Evolutionary conservation across 1,284 basidiomycete genomes (phyloP).

Genomic region (Cryptococcus deneoformans): DNA sequence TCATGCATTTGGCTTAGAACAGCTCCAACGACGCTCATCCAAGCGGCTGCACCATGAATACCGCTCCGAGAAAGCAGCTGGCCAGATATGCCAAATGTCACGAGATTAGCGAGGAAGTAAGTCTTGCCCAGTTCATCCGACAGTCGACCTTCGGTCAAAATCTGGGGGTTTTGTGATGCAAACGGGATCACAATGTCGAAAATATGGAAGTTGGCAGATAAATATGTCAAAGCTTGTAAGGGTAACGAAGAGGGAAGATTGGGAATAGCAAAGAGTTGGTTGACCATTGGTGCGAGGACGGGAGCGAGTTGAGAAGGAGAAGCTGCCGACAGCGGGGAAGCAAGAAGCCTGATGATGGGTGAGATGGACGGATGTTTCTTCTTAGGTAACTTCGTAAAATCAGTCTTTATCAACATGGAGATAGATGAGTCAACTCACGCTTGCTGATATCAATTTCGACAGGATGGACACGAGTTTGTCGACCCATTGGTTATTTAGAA

Average conservation of each 20-base stretch:
- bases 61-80: conserved; percentile 36
- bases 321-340: conserved; percentile 28
- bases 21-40: conserved; percentile 38
- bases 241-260: conserved; percentile 42
- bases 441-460: conserved; percentile 28
- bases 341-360: conserved; percentile 35
- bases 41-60: conserved; percentile 21
- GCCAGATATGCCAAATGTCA: conserved; percentile 46
- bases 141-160: conserved; percentile 27
- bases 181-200: conserved; percentile 39
- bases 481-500: conserved; percentile 25
- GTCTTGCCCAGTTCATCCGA: conserved; percentile 39
- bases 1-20: conserved; percentile 30
- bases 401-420: background rate
- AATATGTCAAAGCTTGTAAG: conserved; percentile 39
- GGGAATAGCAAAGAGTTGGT: conserved; percentile 42
- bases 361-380: conserved; percentile 41
- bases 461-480: conserved; percentile 24
- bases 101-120: conserved; percentile 47
- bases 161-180: conserved; percentile 17
- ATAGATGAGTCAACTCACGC: conserved; percentile 19
- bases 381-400: conserved; percentile 3
- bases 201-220: conserved; percentile 38
- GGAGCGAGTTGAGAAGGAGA: conserved; percentile 1
- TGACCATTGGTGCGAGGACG: conserved; percentile 30